These are phyloP conservation scores for Trichosporon asahii DNA, from an alignment of 1,284 basidiomycete genomes.

Conservation along the genomic window DNA sequence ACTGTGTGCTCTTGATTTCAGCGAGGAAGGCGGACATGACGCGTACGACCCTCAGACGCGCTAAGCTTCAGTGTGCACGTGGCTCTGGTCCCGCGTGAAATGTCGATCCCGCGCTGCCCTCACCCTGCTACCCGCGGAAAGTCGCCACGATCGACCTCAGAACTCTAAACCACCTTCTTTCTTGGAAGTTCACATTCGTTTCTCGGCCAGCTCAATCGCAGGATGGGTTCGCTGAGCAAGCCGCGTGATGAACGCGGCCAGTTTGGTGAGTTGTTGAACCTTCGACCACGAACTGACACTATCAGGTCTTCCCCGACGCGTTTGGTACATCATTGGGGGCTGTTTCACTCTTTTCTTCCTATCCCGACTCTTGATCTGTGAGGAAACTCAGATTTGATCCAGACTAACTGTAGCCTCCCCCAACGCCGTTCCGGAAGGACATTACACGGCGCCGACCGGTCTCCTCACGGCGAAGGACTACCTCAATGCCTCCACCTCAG, in stretches of 20 bases:
- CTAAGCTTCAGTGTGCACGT: neutral
- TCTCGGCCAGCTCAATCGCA: neutral
- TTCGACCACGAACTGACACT: neutral
- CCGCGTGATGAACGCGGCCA: constrained; percentile 8
- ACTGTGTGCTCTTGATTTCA: neutral
- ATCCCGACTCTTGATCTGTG: constrained; percentile 60
- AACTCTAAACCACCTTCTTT: constrained; percentile 6
- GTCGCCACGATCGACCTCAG: constrained; percentile 11
- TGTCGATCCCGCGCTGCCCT: constrained; percentile 2
- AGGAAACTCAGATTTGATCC: constrained; percentile 10
- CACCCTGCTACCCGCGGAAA: neutral
- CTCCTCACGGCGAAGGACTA: constrained; percentile 41
- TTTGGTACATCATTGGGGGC: constrained; percentile 64
- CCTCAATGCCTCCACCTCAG: constrained; percentile 53
- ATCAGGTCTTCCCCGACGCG: constrained; percentile 53
- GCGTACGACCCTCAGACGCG: neutral
- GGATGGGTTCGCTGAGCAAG: constrained; percentile 7
- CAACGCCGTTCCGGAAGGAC: constrained; percentile 5
- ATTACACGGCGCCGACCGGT: constrained; percentile 20
- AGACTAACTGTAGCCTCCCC: neutral
- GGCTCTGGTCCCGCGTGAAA: constrained; percentile 3
- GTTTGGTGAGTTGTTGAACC: constrained; percentile 27
- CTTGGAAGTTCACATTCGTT: constrained; percentile 1
- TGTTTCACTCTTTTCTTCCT: constrained; percentile 62
- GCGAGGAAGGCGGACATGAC: neutral